Conservation (phyloP, 371 early-diverging fungal genomes). For the Smittium culicis region DNA sequence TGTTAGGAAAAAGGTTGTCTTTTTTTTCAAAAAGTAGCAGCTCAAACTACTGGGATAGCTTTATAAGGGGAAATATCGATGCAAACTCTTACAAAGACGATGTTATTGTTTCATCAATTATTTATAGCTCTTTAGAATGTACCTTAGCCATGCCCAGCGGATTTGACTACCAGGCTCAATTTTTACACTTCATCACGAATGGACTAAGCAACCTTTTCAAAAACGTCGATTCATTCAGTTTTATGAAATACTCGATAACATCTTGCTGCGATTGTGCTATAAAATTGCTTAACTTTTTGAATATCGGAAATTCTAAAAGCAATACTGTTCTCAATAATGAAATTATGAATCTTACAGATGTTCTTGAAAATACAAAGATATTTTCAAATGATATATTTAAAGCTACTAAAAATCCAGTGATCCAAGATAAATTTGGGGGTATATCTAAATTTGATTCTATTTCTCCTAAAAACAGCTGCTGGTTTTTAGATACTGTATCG, state of each 20-base stretch:
- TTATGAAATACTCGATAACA: background rate
- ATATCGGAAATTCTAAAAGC: background rate
- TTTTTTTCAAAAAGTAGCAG: background rate
- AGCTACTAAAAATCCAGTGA: too few relatives aligned
- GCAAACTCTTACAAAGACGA: background rate
- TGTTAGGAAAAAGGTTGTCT: background rate
- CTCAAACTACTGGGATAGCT: background rate
- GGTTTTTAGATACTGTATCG: background rate
- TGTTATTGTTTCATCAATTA: background rate
- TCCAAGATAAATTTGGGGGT: too few relatives aligned
- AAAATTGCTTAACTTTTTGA: background rate
- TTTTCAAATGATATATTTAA: too few relatives aligned
- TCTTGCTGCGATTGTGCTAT: background rate
- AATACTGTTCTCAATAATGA: too few relatives aligned
- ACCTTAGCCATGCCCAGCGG: background rate
- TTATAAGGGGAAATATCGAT: background rate
- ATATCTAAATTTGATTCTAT: too few relatives aligned
- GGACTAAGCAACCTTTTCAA: background rate
- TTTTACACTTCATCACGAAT: background rate
- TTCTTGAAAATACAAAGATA: too few relatives aligned
- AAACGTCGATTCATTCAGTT: background rate
- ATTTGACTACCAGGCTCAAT: background rate
- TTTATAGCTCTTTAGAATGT: slow-evolving; percentile 2
- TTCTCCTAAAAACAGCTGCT: background rate
- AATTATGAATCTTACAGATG: too few relatives aligned